Evolutionary conservation across 805 yeast genomes (phyloP).

Genomic region (Candida ipomoeae): DNA sequence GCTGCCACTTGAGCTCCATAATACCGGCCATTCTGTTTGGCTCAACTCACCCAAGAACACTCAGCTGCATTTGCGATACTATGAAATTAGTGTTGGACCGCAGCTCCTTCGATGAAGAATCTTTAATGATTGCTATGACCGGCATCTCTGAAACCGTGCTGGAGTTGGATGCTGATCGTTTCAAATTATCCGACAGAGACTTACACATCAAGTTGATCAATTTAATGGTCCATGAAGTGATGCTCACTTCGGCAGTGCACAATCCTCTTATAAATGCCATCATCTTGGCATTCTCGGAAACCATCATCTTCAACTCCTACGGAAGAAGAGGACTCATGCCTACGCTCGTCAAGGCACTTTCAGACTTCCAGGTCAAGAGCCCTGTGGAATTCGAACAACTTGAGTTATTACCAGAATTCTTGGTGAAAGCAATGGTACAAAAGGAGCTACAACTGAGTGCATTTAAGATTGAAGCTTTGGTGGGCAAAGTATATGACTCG

Average conservation of each 20-base stretch:
- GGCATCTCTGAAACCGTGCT: slow-evolving; percentile 52
- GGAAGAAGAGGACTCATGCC: slow-evolving; percentile 73
- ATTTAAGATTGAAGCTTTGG: slow-evolving; percentile 55
- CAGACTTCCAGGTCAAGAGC: slow-evolving; percentile 37
- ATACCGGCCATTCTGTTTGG: slow-evolving; percentile 15
- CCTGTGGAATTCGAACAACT: slow-evolving; percentile 34
- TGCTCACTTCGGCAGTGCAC: slow-evolving; percentile 36
- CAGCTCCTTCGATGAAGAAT: slow-evolving; percentile 2
- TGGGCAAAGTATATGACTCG: slow-evolving; percentile 51
- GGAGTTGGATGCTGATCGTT: slow-evolving; percentile 51
- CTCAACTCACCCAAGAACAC: slow-evolving; percentile 23
- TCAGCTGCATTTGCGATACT: slow-evolving; percentile 22
- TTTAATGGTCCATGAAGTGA: slow-evolving; percentile 39
- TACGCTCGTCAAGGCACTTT: slow-evolving; percentile 44
- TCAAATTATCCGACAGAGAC: slow-evolving; percentile 60
- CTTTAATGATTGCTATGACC: slow-evolving; percentile 19
- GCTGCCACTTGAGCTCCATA: slow-evolving; percentile 1
- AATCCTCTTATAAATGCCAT: slow-evolving; percentile 23
- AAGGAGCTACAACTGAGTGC: slow-evolving; percentile 53
- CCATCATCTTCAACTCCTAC: slow-evolving; percentile 45
- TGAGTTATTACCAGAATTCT: slow-evolving; percentile 48
- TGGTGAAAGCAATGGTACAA: slow-evolving; percentile 44
- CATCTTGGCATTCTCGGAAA: slow-evolving; percentile 33
- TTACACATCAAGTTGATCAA: slow-evolving; percentile 57
- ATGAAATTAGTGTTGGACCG: slow-evolving; percentile 15